phyloP scores from a whole-genome alignment of 306 rosid species.

The Oxytropis ochrocephala region DNA sequence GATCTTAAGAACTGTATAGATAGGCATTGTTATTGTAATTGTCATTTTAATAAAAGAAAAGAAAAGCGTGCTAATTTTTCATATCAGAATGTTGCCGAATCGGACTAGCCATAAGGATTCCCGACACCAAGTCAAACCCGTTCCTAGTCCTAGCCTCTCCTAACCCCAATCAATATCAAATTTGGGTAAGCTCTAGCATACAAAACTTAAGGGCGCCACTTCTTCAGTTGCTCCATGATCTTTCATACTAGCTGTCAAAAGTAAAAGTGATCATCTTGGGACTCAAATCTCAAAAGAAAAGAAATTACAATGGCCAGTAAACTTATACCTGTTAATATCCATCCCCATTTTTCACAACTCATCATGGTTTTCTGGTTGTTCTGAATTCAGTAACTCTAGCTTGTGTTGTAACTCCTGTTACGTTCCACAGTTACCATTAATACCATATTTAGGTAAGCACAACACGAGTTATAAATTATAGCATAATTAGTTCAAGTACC shows the following conservation, averaged over 20 bases:
- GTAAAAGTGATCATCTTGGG: slow-evolving; percentile 15
- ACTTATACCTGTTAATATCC: slow-evolving; percentile 16
- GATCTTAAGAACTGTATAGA: neutral
- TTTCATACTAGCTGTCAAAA: slow-evolving; percentile 30
- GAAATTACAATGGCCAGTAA: slow-evolving; percentile 17
- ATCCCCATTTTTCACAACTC: slow-evolving; percentile 49
- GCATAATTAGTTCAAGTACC: slow-evolving; percentile 38
- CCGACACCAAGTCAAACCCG: slow-evolving; percentile 14
- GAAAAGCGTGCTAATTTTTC: slow-evolving; percentile 18
- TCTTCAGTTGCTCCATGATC: slow-evolving; percentile 23
- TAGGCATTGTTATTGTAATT: slow-evolving; percentile 11
- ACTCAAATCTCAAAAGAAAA: slow-evolving; percentile 11
- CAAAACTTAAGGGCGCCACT: slow-evolving; percentile 20
- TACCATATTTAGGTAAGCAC: slow-evolving; percentile 18
- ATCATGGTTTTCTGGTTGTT: slow-evolving; percentile 61
- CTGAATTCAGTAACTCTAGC: slow-evolving; percentile 59
- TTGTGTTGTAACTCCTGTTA: slow-evolving; percentile 78
- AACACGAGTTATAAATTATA: slow-evolving; percentile 4
- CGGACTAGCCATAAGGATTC: slow-evolving; percentile 5
- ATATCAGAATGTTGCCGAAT: slow-evolving; percentile 10
- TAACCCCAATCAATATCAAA: slow-evolving; percentile 16
- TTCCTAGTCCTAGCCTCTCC: slow-evolving; percentile 13
- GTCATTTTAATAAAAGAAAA: slow-evolving; percentile 14
- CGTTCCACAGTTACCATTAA: slow-evolving; percentile 13
- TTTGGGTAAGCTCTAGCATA: slow-evolving; percentile 23